Evolutionary conservation across 257 asterid species (phyloP), one percentile per base, ranked within the genome.

Genomic region (Salvia hispanica): DNA sequence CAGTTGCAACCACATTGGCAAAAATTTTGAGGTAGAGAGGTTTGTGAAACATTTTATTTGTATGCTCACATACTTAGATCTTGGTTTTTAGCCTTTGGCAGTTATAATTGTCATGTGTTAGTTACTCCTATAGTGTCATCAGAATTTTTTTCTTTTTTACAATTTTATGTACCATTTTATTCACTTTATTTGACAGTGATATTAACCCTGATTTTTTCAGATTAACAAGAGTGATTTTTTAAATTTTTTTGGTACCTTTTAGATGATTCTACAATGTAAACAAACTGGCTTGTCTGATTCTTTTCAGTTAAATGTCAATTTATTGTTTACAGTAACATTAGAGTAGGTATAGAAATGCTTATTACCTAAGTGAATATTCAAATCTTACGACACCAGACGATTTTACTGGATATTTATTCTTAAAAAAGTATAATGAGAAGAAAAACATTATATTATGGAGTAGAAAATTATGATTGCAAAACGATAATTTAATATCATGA

Each of bases 31-130:
- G 51, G 55, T 55, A 36, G 13, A 40, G 14, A 58, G 21, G 50
- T 18, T 59, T 39, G 51, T 39, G 65, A 56, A 54, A 31, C 10
- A 28, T 28, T 28, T 16, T 54, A 39, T 54, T 21, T 28, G 44
- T 8, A 61, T 45, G 63, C n/a, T 45, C 21, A 52, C 42, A 60
- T 60, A 4, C 10, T 57, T 57, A 25, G 59, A 51, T 14, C 7
- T 14, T 51, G 55, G 66, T 60, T 74, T 37, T 66, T 42, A 50
- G 58, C 14, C 44, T 50, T 51, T 10, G 14, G n/a, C 25, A 59
- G 65, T 62, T 33, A 40, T 39, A 43, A 42, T 54, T 57, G 42
- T 52, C 37, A 37, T 53, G 2, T 3, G 18, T 52, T 9, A 2
- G 6, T n/a, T 58, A 31, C 10, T 43, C 10, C 5, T 45, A 14